Conservation (phyloP, 768 basidiomycete species). For the Galerina marginata region DNA sequence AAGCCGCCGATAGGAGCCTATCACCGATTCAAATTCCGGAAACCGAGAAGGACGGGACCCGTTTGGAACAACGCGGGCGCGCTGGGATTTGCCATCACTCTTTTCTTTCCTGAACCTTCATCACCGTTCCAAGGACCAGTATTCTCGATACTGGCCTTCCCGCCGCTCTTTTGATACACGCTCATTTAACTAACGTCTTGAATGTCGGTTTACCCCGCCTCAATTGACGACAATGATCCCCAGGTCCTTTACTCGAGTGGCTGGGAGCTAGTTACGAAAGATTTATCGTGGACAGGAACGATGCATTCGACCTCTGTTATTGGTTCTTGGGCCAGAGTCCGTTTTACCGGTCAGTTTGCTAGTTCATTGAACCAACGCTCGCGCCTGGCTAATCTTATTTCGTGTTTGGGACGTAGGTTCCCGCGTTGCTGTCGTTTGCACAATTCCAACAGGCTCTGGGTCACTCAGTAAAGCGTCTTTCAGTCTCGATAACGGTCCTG, state of each 20-base stretch:
- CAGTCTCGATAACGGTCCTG: constrained; percentile 17
- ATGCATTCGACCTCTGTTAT: constrained; percentile 18
- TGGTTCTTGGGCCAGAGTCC: constrained; percentile 8
- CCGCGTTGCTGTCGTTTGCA: constrained; percentile 18
- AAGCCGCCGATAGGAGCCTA: too few species aligned
- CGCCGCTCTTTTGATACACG: too few species aligned
- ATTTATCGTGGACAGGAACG: constrained; percentile 18
- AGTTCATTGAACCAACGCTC: not conserved
- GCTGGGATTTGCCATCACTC: too few species aligned
- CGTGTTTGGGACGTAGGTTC: constrained; percentile 6
- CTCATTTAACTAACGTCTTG: too few species aligned
- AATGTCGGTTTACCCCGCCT: constrained; percentile 18
- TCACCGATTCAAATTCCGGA: too few species aligned
- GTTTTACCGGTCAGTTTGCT: constrained; percentile 15
- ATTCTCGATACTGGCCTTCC: too few species aligned
- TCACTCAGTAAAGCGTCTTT: constrained; percentile 15
- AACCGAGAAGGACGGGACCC: too few species aligned
- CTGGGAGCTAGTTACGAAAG: constrained; percentile 15
- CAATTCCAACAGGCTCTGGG: constrained; percentile 19
- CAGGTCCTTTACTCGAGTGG: constrained; percentile 12
- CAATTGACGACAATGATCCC: constrained; percentile 21
- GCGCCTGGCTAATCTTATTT: not conserved
- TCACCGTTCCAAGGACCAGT: too few species aligned
- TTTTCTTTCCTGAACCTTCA: too few species aligned
- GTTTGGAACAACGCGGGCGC: too few species aligned